Percentiles rank a stretch among this genome's conserved stretches.
These are phyloP conservation scores for Colletotrichum sansevieriae DNA, from an alignment of 2,329 filamentous ascomycete species.

Conservation along the genomic window DNA sequence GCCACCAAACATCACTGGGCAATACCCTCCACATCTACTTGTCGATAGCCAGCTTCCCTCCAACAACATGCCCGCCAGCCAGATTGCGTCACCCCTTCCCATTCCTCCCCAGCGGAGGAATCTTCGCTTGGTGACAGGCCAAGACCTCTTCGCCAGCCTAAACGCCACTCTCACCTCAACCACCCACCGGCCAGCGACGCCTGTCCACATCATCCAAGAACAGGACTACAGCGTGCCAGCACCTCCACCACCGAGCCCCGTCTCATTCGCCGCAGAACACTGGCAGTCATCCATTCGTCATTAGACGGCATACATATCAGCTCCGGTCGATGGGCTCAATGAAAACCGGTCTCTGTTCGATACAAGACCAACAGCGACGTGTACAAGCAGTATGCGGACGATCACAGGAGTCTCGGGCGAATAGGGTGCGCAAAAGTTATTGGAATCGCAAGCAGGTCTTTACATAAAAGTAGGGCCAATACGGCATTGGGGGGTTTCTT, in stretches of 20 bases:
- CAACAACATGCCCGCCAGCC: slow-evolving; percentile 57
- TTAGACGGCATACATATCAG: slow-evolving; percentile 34
- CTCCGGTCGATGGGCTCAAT: background rate
- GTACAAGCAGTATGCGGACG: slow-evolving; percentile 37
- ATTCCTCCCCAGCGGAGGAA: slow-evolving; percentile 61
- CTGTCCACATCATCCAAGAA: slow-evolving; percentile 65
- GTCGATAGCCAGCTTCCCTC: background rate
- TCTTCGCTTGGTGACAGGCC: slow-evolving; percentile 59
- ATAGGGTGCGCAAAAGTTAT: slow-evolving; percentile 33
- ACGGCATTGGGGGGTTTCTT: slow-evolving; percentile 1
- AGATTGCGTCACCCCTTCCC: slow-evolving; percentile 61
- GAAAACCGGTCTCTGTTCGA: slow-evolving; percentile 13
- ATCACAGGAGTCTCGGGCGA: slow-evolving; percentile 33
- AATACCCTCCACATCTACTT: slow-evolving; percentile 5
- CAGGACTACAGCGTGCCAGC: slow-evolving; percentile 75
- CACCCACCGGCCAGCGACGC: slow-evolving; percentile 59
- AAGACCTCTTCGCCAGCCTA: slow-evolving; percentile 67
- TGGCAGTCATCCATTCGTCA: slow-evolving; percentile 59
- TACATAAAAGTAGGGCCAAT: slow-evolving; percentile 23
- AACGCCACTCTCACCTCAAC: slow-evolving; percentile 63
- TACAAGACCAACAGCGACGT: slow-evolving; percentile 11
- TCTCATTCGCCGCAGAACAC: slow-evolving; percentile 70
- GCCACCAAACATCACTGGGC: background rate
- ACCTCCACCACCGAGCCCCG: slow-evolving; percentile 73
- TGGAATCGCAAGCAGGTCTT: slow-evolving; percentile 11